phyloP scores from a whole-genome alignment of 352 stramenopile genomes.

The Phytophthora crassamura region DNA sequence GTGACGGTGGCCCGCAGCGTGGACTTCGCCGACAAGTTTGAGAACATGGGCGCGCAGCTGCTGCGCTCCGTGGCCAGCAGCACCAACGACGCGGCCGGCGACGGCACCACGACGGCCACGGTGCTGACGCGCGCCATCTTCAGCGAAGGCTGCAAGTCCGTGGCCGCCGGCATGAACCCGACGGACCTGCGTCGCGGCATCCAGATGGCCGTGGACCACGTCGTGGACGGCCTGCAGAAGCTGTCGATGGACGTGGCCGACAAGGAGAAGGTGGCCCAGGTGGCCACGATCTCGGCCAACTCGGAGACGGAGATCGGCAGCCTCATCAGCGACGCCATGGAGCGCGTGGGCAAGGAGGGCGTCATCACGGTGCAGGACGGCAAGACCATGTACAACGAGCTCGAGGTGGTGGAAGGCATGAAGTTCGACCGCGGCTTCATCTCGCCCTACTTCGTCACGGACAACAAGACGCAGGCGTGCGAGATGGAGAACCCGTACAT shows the following conservation, averaged over 20 bases:
- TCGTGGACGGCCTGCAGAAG: slow-evolving; percentile 95
- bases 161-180: slow-evolving; percentile 99
- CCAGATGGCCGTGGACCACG: slow-evolving; percentile 96
- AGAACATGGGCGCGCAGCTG: slow-evolving; percentile 82
- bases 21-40: slow-evolving; percentile 85
- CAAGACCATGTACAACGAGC: slow-evolving; percentile 99
- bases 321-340: slow-evolving; percentile 99
- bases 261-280: slow-evolving; percentile 99
- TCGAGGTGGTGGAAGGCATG: slow-evolving; percentile 99
- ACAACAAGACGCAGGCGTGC: slow-evolving; percentile 99
- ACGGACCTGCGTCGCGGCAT: slow-evolving; percentile 98
- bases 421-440: slow-evolving; percentile 99
- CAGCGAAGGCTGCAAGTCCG: slow-evolving; percentile 98
- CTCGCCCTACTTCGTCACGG: slow-evolving; percentile 99
- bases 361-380: slow-evolving; percentile 99
- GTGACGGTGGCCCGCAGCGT: slow-evolving; percentile 79
- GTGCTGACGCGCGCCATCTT: slow-evolving; percentile 99
- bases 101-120: slow-evolving; percentile 99
- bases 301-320: slow-evolving; percentile 97
- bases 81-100: slow-evolving; percentile 99
- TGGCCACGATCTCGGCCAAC: slow-evolving; percentile 99
- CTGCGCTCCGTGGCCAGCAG: slow-evolving; percentile 93
- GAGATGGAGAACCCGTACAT: slow-evolving; percentile 99
- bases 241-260: slow-evolving; percentile 98
- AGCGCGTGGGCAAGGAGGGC: slow-evolving; percentile 99